Evolutionary conservation across 225 moss, liverwort and hornwort species (phyloP).

Genomic region (Physcomitrium patens): DNA sequence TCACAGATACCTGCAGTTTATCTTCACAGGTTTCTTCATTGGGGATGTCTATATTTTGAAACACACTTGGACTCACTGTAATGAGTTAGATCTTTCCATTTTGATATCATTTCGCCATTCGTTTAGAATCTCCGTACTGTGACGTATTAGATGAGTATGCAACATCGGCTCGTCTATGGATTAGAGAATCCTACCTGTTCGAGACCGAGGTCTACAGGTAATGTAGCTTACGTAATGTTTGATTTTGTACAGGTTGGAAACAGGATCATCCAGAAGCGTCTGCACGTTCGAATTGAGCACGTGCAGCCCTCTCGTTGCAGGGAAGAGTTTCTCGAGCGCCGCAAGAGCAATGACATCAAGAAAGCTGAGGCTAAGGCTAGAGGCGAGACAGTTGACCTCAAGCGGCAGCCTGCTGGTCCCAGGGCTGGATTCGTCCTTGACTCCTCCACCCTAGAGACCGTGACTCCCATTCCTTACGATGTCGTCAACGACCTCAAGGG

Average conservation of each 20-base stretch:
- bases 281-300: conserved; percentile 35
- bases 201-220: neutral
- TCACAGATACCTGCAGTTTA: too few species aligned
- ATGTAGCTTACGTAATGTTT: too few species aligned
- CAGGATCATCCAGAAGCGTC: conserved; percentile 29
- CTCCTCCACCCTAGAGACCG: conserved; percentile 28
- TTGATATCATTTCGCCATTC: too few species aligned
- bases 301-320: conserved; percentile 31
- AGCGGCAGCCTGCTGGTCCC: conserved; percentile 32
- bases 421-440: conserved; percentile 31
- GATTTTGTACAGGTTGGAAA: conserved; percentile 20
- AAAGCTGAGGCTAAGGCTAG: conserved; percentile 35
- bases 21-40: too few species aligned
- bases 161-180: too few species aligned
- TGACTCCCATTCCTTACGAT: conserved; percentile 39
- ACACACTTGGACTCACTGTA: too few species aligned
- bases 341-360: conserved; percentile 34
- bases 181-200: too few species aligned
- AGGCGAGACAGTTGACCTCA: conserved; percentile 26
- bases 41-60: too few species aligned
- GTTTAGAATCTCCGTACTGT: too few species aligned
- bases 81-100: too few species aligned
- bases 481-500: conserved; percentile 41
- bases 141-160: too few species aligned
- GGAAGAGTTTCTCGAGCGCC: conserved; percentile 35